These are phyloP conservation scores for Trichoderma arundinaceum DNA, from an alignment of 2,329 filamentous ascomycete genomes.

Conservation along the genomic window DNA sequence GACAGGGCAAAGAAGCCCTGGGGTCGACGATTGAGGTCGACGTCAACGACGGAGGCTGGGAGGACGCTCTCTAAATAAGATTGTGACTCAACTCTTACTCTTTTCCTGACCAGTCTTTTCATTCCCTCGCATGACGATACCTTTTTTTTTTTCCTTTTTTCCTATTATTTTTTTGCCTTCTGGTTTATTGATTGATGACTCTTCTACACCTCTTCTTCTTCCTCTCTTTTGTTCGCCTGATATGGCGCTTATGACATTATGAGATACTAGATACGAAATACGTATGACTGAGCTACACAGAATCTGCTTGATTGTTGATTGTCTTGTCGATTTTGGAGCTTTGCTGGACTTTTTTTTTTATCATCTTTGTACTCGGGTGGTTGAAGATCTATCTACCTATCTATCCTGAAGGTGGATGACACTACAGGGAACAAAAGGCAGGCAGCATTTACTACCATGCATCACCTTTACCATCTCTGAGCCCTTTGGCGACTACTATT, in stretches of 20 bases:
- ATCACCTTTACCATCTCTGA: neutral
- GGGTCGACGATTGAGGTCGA: slow-evolving; percentile 74
- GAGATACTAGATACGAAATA: slow-evolving; percentile 26
- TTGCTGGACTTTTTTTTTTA: slow-evolving; percentile 1
- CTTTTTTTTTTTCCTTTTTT: slow-evolving; percentile 1
- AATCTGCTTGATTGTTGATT: slow-evolving; percentile 11
- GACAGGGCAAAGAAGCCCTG: slow-evolving; percentile 84
- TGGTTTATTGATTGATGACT: slow-evolving; percentile 16
- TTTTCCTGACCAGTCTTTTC: neutral
- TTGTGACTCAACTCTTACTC: neutral
- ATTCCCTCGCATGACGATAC: slow-evolving; percentile 12
- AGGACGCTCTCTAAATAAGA: slow-evolving; percentile 18
- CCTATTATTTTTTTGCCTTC: neutral
- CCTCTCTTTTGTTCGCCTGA: slow-evolving; percentile 22
- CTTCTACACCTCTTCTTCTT: slow-evolving; percentile 20
- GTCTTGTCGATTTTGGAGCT: slow-evolving; percentile 20
- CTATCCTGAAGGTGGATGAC: neutral
- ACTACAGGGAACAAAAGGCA: neutral
- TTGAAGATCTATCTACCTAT: neutral
- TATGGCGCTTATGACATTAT: slow-evolving; percentile 27
- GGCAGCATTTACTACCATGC: neutral
- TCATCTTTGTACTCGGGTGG: neutral
- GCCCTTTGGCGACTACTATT: neutral
- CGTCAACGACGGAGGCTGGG: slow-evolving; percentile 48
- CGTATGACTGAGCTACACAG: slow-evolving; percentile 25